Percentiles rank a stretch among this genome's conserved stretches.
phyloP scores from a whole-genome alignment of 768 basidiomycete genomes.

The Auricularia sp. region DNA sequence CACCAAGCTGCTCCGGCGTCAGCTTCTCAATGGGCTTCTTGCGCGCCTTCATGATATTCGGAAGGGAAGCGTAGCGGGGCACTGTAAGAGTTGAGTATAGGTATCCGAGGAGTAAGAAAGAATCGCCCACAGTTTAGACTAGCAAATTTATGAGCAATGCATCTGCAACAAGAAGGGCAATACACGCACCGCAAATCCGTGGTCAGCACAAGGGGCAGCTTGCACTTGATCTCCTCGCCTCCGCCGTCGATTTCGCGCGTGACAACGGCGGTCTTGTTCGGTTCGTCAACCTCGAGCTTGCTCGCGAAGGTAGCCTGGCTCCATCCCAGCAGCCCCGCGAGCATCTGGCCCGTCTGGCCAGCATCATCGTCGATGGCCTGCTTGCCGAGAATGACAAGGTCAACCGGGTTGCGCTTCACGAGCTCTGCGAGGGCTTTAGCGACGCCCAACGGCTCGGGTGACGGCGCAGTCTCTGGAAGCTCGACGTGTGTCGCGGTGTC shows the following conservation, averaged over 20 bases:
- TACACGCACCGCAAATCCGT: conserved; percentile 77
- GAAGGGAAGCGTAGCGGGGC: conserved; percentile 93
- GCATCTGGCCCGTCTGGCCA: conserved; percentile 94
- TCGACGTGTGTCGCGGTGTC: conserved; percentile 90
- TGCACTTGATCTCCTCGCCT: conserved; percentile 67
- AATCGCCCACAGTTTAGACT: conserved; percentile 60
- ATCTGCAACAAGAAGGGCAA: conserved; percentile 5
- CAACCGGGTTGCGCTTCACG: conserved; percentile 59
- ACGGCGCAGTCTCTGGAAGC: conserved; percentile 56
- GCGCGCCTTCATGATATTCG: conserved; percentile 99
- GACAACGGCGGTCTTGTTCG: conserved; percentile 55
- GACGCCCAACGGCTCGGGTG: conserved; percentile 85
- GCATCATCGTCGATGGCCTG: conserved; percentile 98
- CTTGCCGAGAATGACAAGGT: conserved; percentile 92
- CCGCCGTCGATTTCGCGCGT: conserved; percentile 94
- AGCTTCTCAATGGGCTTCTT: conserved; percentile 92
- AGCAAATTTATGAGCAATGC: background rate
- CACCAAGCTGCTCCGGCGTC: conserved; percentile 63
- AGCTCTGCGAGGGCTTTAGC: conserved; percentile 76
- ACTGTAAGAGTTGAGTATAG: conserved; percentile 35
- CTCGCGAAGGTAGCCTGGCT: conserved; percentile 93
- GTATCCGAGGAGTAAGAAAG: background rate
- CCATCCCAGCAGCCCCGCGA: conserved; percentile 87
- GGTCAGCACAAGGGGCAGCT: conserved; percentile 77
- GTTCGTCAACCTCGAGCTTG: conserved; percentile 63